These are phyloP conservation scores for Backusella sp. DNA, from an alignment of 192 early-diverging fungal genomes.

Conservation along the genomic window DNA sequence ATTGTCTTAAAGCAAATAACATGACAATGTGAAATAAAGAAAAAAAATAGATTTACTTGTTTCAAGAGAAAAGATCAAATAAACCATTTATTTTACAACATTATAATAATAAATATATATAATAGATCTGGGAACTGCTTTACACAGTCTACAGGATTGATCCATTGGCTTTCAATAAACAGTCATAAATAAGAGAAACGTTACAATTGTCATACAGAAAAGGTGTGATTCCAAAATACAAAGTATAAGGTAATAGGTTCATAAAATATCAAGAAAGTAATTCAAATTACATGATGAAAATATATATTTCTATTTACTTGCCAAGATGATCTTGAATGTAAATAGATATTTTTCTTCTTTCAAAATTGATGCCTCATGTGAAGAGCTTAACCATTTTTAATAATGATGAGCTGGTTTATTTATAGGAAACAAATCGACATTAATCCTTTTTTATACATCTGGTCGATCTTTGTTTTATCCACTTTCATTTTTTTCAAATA, in stretches of 20 bases:
- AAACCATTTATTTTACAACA: not conserved
- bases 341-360: not conserved
- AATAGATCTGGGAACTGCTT: not conserved
- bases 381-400: not conserved
- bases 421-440: not conserved
- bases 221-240: not conserved
- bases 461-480: not conserved
- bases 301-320: not conserved
- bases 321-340: not conserved
- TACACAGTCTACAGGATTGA: not conserved
- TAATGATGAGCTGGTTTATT: not conserved
- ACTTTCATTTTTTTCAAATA: not conserved
- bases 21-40: no score
- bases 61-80: not conserved
- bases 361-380: not conserved
- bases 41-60: not conserved
- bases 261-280: not conserved
- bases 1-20: no score
- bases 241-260: not conserved
- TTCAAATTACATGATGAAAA: not conserved
- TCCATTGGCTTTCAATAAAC: not conserved
- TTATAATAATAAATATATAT: not conserved
- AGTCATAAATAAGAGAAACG: conserved; percentile 5
- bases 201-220: not conserved
- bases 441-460: not conserved